Evolutionary conservation across 2,329 filamentous ascomycete genomes (phyloP).

Genomic region (Penicillium sp.): DNA sequence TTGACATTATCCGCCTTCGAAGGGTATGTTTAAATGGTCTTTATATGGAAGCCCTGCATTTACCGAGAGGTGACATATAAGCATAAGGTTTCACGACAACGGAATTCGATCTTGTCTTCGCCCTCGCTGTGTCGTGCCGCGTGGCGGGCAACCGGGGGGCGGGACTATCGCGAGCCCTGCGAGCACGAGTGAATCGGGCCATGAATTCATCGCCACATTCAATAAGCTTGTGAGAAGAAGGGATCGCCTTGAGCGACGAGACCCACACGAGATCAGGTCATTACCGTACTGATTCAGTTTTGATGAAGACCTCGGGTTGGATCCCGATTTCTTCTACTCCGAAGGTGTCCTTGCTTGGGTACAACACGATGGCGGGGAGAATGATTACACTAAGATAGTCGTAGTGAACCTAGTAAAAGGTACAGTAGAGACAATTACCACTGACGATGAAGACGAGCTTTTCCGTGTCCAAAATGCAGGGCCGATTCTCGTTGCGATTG

Average conservation of each 20-base stretch:
- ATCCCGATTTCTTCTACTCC: neutral
- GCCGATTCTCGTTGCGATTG: constrained; percentile 8
- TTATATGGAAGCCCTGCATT: neutral
- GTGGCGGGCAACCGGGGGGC: constrained; percentile 19
- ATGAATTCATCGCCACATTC: neutral
- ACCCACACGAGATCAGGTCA: constrained; percentile 13
- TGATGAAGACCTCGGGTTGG: neutral
- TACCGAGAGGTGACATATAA: neutral
- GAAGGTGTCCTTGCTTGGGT: constrained; percentile 15
- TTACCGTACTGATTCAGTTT: neutral
- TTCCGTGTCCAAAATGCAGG: constrained; percentile 2
- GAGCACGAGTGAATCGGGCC: no score
- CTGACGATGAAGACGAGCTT: constrained; percentile 13
- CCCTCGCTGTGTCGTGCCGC: constrained; percentile 19
- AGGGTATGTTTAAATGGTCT: constrained; percentile 25
- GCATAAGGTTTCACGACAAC: constrained; percentile 38
- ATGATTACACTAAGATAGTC: neutral
- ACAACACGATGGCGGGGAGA: neutral
- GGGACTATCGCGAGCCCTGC: neutral
- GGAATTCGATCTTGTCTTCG: constrained; percentile 35
- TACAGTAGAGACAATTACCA: constrained; percentile 3
- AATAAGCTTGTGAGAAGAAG: constrained; percentile 20
- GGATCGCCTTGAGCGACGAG: constrained; percentile 27
- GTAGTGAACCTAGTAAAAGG: constrained; percentile 7
- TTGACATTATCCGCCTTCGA: constrained; percentile 33